Percentiles rank a stretch among this genome's conserved stretches.
Conservation (phyloP, 495 filamentous ascomycete genomes). For the Penicillium waksmanii region DNA sequence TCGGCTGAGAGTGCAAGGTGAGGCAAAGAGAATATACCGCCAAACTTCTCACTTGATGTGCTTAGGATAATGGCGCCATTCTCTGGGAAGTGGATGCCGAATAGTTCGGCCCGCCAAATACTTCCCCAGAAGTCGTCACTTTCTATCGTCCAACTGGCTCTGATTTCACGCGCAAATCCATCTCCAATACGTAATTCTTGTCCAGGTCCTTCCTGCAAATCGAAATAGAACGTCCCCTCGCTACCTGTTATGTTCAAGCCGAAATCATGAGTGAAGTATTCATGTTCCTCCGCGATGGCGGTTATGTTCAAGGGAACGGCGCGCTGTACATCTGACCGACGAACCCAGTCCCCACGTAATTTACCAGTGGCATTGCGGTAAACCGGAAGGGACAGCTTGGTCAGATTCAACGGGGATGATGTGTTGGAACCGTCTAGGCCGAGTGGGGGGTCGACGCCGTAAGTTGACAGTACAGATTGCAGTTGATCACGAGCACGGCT, state of each 20-base stretch:
- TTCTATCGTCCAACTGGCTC: slow-evolving; percentile 67
- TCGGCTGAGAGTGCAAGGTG: slow-evolving; percentile 72
- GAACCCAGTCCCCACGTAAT: slow-evolving; percentile 75
- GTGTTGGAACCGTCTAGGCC: slow-evolving; percentile 44
- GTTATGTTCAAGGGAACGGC: slow-evolving; percentile 55
- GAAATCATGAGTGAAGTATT: slow-evolving; percentile 61
- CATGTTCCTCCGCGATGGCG: slow-evolving; percentile 49
- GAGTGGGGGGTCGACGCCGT: slow-evolving; percentile 36
- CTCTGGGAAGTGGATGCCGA: slow-evolving; percentile 81
- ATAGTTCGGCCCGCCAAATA: slow-evolving; percentile 73
- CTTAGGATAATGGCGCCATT: slow-evolving; percentile 77
- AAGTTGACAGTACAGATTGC: slow-evolving; percentile 45
- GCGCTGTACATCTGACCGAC: slow-evolving; percentile 45
- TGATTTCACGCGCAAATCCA: slow-evolving; percentile 59
- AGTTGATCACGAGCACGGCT: slow-evolving; percentile 56
- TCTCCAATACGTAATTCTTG: slow-evolving; percentile 37
- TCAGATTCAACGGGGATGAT: slow-evolving; percentile 45
- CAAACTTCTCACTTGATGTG: slow-evolving; percentile 90
- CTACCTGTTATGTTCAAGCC: slow-evolving; percentile 69
- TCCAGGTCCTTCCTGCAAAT: slow-evolving; percentile 46
- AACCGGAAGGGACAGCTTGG: slow-evolving; percentile 51
- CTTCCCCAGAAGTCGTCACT: slow-evolving; percentile 67
- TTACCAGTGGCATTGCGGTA: slow-evolving; percentile 85
- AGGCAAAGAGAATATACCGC: slow-evolving; percentile 84
- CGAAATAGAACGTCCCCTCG: slow-evolving; percentile 49